A percentile compares a stretch with the other conserved stretches of the same genome.
Evolutionary conservation across 495 filamentous ascomycete genomes (phyloP).

Genomic region (Penicillium psychrofluorescens): DNA sequence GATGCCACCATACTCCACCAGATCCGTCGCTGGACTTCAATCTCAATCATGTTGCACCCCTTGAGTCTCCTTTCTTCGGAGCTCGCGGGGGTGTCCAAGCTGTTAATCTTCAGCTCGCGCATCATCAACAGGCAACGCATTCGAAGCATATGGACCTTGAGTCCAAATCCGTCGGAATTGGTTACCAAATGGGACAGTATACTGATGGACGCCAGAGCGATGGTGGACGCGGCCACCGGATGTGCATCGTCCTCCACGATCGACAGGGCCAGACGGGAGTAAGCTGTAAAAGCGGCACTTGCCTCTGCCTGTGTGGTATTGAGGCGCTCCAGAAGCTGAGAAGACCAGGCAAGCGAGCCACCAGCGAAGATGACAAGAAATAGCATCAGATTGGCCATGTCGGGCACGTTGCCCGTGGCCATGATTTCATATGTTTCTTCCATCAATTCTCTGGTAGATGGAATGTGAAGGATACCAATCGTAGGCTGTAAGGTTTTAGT

Average conservation of each 20-base stretch:
- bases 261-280: slow-evolving; percentile 9
- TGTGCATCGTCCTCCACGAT: slow-evolving; percentile 16
- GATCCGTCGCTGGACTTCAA: slow-evolving; percentile 22
- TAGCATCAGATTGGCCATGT: slow-evolving; percentile 7
- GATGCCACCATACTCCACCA: slow-evolving; percentile 29
- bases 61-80: slow-evolving; percentile 15
- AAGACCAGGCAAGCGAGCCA: slow-evolving; percentile 14
- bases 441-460: slow-evolving; percentile 11
- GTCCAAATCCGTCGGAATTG: slow-evolving; percentile 14
- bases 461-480: slow-evolving; percentile 20
- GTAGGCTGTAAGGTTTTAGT: slow-evolving; percentile 13
- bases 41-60: slow-evolving; percentile 18
- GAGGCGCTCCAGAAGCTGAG: slow-evolving; percentile 10
- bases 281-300: slow-evolving; percentile 14
- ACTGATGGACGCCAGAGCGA: slow-evolving; percentile 14
- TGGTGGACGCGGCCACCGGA: slow-evolving; percentile 13
- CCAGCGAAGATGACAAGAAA: slow-evolving; percentile 21
- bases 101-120: slow-evolving; percentile 18
- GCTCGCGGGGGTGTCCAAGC: slow-evolving; percentile 16
- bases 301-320: slow-evolving; percentile 13
- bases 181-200: slow-evolving; percentile 12
- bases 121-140: slow-evolving; percentile 17
- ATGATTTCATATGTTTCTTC: slow-evolving; percentile 16
- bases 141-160: slow-evolving; percentile 15
- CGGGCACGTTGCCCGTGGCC: slow-evolving; percentile 11